phyloP scores from a whole-genome alignment of 495 filamentous ascomycete species.

The Hyaloscypha finlandica region DNA sequence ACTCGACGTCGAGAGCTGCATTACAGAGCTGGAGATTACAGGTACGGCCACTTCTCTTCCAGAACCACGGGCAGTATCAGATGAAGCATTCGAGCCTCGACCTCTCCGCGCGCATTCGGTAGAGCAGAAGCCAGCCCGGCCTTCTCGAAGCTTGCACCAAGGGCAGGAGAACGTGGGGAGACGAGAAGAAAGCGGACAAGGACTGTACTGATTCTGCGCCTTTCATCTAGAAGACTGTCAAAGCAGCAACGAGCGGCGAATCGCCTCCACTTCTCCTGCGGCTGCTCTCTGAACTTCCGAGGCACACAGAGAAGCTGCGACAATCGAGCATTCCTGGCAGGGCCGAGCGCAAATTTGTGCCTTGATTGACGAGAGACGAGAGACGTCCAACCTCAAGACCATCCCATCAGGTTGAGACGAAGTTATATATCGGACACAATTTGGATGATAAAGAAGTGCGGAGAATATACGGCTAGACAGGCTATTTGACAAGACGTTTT shows the following conservation, averaged over 20 bases:
- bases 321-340: constrained; percentile 15
- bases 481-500: neutral
- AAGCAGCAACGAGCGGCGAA: constrained; percentile 10
- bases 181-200: constrained; percentile 4
- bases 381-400: neutral
- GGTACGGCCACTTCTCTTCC: constrained; percentile 22
- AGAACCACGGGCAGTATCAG: constrained; percentile 4
- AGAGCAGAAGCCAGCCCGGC: neutral
- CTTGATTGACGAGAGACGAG: neutral
- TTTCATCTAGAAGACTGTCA: constrained; percentile 8
- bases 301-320: constrained; percentile 25
- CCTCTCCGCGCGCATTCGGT: neutral
- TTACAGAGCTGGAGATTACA: constrained; percentile 20
- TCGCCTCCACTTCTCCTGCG: neutral
- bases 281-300: constrained; percentile 8
- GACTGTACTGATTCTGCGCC: constrained; percentile 2
- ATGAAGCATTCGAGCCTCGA: constrained; percentile 7
- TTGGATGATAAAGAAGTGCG: neutral
- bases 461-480: neutral
- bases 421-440: neutral
- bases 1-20: constrained; percentile 16
- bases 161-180: neutral
- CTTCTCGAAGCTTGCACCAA: constrained; percentile 11
- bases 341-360: constrained; percentile 28
- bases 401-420: neutral